Percentiles rank a stretch among this genome's conserved stretches.
These are phyloP conservation scores for Acer yangbiense DNA, from an alignment of 345 rosid genomes.

Conservation along the genomic window DNA sequence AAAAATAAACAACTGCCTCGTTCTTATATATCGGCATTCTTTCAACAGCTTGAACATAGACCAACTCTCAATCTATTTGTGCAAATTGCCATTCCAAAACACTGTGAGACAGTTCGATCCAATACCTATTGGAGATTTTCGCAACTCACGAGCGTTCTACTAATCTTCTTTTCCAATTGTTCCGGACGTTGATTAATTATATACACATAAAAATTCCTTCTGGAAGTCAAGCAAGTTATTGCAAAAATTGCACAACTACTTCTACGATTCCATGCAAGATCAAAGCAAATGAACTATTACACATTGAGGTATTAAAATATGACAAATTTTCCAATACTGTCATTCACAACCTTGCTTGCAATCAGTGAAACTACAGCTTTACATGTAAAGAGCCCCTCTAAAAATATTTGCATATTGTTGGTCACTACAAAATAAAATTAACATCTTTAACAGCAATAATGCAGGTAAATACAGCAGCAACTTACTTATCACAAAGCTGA, in stretches of 20 bases:
- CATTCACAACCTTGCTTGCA: not conserved
- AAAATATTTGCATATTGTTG: not conserved
- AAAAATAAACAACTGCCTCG: not conserved
- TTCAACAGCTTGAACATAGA: not conserved
- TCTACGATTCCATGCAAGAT: not conserved
- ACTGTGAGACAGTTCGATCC: not conserved
- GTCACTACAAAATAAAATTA: not conserved
- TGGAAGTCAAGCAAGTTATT: not conserved
- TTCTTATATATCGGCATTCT: not conserved
- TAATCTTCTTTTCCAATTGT: not conserved
- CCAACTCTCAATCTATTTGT: not conserved
- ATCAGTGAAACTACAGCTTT: conserved; percentile 4
- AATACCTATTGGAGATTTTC: not conserved
- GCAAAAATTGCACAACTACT: not conserved
- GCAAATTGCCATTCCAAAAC: not conserved
- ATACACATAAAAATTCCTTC: not conserved
- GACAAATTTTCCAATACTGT: not conserved
- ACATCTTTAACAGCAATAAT: conserved; percentile 14
- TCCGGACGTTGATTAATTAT: not conserved
- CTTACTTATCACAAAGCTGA: conserved; percentile 93
- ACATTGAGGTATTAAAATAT: not conserved
- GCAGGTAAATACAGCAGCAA: conserved; percentile 17
- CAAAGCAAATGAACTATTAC: not conserved
- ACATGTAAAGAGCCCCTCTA: not conserved
- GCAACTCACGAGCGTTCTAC: not conserved